Conservation (phyloP, 2,329 filamentous ascomycete genomes). For the Trichothecium roseum region DNA sequence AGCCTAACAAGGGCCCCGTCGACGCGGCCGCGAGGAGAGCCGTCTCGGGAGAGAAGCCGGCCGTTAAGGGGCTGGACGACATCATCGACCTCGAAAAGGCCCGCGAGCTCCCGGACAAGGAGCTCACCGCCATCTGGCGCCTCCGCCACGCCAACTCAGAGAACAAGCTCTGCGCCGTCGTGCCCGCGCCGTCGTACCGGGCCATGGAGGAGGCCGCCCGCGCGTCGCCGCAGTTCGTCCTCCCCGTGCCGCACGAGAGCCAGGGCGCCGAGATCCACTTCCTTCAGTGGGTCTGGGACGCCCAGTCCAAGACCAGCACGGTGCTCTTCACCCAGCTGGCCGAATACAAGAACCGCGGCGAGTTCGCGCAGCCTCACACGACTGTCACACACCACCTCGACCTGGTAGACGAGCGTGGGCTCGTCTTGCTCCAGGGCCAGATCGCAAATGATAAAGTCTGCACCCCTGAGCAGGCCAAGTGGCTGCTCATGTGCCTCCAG, state of each 20-base stretch:
- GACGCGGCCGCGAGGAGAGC: conserved; percentile 8
- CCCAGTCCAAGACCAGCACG: conserved; percentile 50
- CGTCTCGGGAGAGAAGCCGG: conserved; percentile 14
- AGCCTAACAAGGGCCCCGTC: conserved; percentile 3
- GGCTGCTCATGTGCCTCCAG: conserved; percentile 86
- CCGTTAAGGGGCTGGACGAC: conserved; percentile 36
- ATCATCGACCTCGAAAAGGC: conserved; percentile 73
- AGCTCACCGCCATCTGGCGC: conserved; percentile 84
- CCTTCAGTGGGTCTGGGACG: conserved; percentile 89
- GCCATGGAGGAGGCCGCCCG: conserved; percentile 63
- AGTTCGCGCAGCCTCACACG: conserved; percentile 86
- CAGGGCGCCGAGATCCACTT: conserved; percentile 88
- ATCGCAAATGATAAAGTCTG: conserved; percentile 70
- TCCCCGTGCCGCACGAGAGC: conserved; percentile 64
- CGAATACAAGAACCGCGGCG: conserved; percentile 82
- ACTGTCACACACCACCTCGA: conserved; percentile 89
- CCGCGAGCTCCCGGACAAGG: conserved; percentile 59
- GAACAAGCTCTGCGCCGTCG: conserved; percentile 71
- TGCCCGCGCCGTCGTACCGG: conserved; percentile 64
- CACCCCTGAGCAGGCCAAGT: conserved; percentile 71
- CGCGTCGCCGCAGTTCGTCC: conserved; percentile 75
- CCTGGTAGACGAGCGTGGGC: conserved; percentile 57
- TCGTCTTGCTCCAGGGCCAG: conserved; percentile 79
- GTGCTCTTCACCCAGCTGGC: conserved; percentile 91
- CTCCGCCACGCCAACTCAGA: conserved; percentile 68